These are phyloP conservation scores for Waltergamsia citrina DNA, from an alignment of 2,329 filamentous ascomycete species.

Conservation along the genomic window DNA sequence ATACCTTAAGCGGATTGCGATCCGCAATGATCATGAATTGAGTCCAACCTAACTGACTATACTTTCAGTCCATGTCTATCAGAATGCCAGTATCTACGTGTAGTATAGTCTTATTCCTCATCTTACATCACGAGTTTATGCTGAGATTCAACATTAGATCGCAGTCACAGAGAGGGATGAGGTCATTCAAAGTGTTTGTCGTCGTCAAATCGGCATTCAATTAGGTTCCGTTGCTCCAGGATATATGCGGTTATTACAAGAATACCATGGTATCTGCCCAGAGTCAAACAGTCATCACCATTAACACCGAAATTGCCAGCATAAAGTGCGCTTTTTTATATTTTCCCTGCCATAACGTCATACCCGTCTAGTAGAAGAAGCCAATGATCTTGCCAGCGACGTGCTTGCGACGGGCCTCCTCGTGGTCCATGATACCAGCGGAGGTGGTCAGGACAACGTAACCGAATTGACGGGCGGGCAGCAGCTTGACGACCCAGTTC, in stretches of 20 bases:
- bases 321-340: conserved; percentile 6
- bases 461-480: conserved; percentile 99
- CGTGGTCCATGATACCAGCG: conserved; percentile 99
- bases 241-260: conserved; percentile 1
- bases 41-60: too few relatives aligned
- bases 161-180: too few relatives aligned
- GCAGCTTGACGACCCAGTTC: conserved; percentile 99
- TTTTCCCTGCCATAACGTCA: conserved; percentile 6
- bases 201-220: too few relatives aligned
- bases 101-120: too few relatives aligned
- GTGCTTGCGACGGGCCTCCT: conserved; percentile 98
- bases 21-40: too few relatives aligned
- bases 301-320: conserved; percentile 6
- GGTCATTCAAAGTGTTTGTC: too few relatives aligned
- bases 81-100: too few relatives aligned
- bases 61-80: too few relatives aligned
- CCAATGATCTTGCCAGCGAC: conserved; percentile 98
- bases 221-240: neutral
- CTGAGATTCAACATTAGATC: too few relatives aligned
- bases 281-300: neutral
- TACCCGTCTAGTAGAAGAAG: conserved; percentile 81
- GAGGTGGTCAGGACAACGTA: conserved; percentile 99
- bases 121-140: too few relatives aligned
- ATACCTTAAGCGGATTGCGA: too few relatives aligned
- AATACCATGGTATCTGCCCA: conserved; percentile 3